Conservation (phyloP, 208 protist genomes). For the Entamoeba moshkovskii region DNA sequence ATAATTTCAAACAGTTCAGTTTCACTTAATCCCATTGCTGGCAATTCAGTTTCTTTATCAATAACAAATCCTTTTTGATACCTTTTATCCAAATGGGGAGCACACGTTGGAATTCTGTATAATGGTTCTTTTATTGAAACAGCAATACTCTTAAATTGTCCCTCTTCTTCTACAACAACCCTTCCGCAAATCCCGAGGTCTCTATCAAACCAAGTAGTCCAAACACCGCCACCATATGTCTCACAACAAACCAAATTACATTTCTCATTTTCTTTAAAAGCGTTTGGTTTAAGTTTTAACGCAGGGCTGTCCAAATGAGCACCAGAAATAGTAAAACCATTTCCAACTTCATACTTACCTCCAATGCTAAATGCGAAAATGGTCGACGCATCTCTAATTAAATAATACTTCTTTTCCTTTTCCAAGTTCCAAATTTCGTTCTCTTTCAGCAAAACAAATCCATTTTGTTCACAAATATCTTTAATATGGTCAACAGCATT, state of each 20-base stretch:
- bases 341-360: not conserved
- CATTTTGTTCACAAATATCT: not conserved
- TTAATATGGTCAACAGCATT: not conserved
- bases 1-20: not conserved
- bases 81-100: not conserved
- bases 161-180: not conserved
- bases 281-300: conserved; percentile 1
- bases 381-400: not conserved
- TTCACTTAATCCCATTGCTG: not conserved
- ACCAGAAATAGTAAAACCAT: conserved; percentile 1
- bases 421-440: not conserved
- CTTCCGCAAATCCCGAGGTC: not conserved
- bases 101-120: not conserved
- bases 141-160: not conserved
- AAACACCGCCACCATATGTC: not conserved
- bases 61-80: not conserved
- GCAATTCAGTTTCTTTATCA: conserved; percentile 1
- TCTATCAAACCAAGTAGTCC: not conserved
- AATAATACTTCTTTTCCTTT: not conserved
- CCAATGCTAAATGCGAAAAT: not conserved
- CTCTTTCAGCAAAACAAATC: not conserved
- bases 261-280: not conserved
- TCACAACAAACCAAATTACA: not conserved
- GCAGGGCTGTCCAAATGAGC: not conserved
- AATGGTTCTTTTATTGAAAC: not conserved